Conservation (phyloP, 192 early-diverging fungal genomes). For the Chytriomyces hyalinus region DNA sequence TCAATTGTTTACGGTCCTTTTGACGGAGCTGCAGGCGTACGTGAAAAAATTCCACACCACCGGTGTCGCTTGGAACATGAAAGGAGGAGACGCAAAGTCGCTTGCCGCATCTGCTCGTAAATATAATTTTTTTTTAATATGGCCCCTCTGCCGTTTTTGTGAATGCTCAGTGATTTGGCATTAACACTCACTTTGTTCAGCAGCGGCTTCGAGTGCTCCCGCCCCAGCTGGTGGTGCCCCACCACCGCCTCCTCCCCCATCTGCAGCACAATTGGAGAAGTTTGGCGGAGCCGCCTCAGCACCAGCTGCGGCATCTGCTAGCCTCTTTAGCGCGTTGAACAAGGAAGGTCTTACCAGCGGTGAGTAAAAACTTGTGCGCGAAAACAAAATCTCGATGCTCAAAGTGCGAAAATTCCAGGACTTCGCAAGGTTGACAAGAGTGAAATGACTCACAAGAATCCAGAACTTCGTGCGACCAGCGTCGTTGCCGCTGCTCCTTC, state of each 20-base stretch:
- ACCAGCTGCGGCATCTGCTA: conserved; percentile 32
- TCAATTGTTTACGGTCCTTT: conserved; percentile 67
- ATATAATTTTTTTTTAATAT: conserved; percentile 1
- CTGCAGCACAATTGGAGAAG: conserved; percentile 27
- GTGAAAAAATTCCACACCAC: conserved; percentile 89
- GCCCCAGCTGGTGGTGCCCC: conserved; percentile 29
- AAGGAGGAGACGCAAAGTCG: conserved; percentile 66
- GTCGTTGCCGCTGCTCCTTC: conserved; percentile 53
- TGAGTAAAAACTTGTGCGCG: conserved; percentile 52
- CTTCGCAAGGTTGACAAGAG: conserved; percentile 92
- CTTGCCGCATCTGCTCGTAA: conserved; percentile 7
- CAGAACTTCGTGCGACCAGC: conserved; percentile 72
- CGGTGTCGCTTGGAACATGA: conserved; percentile 91
- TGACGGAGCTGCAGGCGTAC: conserved; percentile 80
- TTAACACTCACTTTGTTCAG: conserved; percentile 30
- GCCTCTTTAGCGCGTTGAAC: conserved; percentile 82
- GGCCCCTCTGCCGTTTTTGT: background rate
- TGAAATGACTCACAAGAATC: conserved; percentile 99
- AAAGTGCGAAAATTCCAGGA: conserved; percentile 38
- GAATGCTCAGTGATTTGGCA: background rate
- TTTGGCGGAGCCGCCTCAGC: conserved; percentile 16
- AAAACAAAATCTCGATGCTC: conserved; percentile 45
- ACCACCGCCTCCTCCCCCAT: conserved; percentile 37
- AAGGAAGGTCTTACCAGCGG: conserved; percentile 59
- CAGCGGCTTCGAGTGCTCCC: conserved; percentile 49